phyloP scores from a whole-genome alignment of 2,329 filamentous ascomycete genomes.

The Tolypocladium tundrense region DNA sequence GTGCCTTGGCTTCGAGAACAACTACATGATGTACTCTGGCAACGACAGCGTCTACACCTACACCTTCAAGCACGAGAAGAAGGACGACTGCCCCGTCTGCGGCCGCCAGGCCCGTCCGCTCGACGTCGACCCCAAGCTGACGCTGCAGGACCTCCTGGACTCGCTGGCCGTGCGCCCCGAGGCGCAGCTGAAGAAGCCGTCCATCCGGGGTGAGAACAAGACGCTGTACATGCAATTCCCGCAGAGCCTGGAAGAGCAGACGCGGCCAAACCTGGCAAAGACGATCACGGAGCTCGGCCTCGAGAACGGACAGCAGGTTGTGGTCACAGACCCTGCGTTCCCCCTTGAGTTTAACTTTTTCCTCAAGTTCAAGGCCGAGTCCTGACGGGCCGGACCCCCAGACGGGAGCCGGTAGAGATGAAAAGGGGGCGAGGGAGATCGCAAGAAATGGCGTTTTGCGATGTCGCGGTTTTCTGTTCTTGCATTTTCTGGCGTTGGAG shows the following conservation, averaged over 20 bases:
- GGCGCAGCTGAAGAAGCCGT: slow-evolving; percentile 88
- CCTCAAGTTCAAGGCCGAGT: slow-evolving; percentile 32
- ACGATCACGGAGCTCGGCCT: slow-evolving; percentile 65
- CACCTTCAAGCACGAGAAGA: slow-evolving; percentile 91
- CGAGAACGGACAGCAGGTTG: slow-evolving; percentile 73
- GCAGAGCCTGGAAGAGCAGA: slow-evolving; percentile 72
- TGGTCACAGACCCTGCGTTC: slow-evolving; percentile 88
- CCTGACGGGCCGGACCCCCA: background rate
- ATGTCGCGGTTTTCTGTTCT: background rate
- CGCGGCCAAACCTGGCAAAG: slow-evolving; percentile 69
- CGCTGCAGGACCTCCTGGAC: slow-evolving; percentile 76
- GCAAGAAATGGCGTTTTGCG: slow-evolving; percentile 4
- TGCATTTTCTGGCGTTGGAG: slow-evolving; percentile 19
- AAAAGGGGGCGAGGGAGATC: background rate
- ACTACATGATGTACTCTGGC: slow-evolving; percentile 99
- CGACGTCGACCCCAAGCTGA: slow-evolving; percentile 57
- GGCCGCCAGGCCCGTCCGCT: slow-evolving; percentile 72
- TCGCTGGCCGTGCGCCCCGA: slow-evolving; percentile 74
- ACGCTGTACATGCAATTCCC: slow-evolving; percentile 87
- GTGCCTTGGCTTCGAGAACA: slow-evolving; percentile 65
- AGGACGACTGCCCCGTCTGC: slow-evolving; percentile 90
- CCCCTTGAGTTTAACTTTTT: slow-evolving; percentile 56
- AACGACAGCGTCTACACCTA: slow-evolving; percentile 95
- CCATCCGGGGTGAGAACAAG: slow-evolving; percentile 66
- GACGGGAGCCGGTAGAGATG: background rate